phyloP scores from a whole-genome alignment of 345 rosid genomes.

The Trapa incisa region DNA sequence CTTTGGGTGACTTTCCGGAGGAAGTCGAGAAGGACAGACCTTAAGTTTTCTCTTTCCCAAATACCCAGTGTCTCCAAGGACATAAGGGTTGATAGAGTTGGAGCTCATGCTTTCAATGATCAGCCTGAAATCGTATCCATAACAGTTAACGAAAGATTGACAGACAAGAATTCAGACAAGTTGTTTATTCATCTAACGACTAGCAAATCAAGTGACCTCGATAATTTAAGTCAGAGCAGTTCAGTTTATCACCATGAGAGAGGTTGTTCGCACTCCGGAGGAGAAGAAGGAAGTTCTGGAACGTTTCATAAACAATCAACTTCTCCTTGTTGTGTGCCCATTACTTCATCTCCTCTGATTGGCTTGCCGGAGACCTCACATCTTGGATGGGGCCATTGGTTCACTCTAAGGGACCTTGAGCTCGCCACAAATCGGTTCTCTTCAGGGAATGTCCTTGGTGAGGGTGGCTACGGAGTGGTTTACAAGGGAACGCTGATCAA shows the following conservation, averaged over 20 bases:
- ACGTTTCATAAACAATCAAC: conserved; percentile 39
- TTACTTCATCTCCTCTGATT: conserved; percentile 75
- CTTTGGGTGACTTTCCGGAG: conserved; percentile 57
- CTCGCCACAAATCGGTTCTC: conserved; percentile 68
- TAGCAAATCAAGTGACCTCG: conserved; percentile 74
- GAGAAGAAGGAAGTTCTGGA: conserved; percentile 89
- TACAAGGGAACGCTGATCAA: conserved; percentile 73
- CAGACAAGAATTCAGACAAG: conserved; percentile 45
- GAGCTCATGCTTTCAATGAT: conserved; percentile 31
- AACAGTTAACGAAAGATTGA: conserved; percentile 36
- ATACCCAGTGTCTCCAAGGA: conserved; percentile 79
- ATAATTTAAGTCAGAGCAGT: conserved; percentile 66
- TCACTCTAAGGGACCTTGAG: conserved; percentile 93
- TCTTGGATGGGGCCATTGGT: conserved; percentile 99
- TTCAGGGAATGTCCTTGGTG: conserved; percentile 77
- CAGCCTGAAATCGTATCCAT: conserved; percentile 37
- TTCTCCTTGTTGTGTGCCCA: conserved; percentile 40
- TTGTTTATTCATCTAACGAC: conserved; percentile 42
- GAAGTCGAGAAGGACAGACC: conserved; percentile 42
- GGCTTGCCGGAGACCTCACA: conserved; percentile 91
- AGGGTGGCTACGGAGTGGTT: conserved; percentile 98
- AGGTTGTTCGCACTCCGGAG: conserved; percentile 69
- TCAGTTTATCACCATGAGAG: conserved; percentile 59
- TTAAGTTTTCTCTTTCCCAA: conserved; percentile 39
- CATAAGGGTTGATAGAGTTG: conserved; percentile 69